Evolutionary conservation across 2,329 filamentous ascomycete species (phyloP).

Genomic region (Fusarium floridanum): DNA sequence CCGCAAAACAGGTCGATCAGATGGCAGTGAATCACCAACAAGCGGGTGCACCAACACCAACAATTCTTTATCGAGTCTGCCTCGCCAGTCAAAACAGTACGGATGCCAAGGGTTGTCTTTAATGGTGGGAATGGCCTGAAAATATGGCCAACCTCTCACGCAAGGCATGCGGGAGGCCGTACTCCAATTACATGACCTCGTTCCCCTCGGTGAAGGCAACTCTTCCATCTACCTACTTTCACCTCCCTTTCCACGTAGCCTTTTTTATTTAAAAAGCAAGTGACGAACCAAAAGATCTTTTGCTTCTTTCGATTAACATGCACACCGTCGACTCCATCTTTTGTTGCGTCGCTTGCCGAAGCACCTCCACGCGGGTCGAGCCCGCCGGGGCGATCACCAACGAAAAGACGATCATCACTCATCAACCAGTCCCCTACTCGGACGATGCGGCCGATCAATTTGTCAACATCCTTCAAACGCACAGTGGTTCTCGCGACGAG

Average conservation of each 20-base stretch:
- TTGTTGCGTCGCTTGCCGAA: not conserved
- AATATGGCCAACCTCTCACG: not conserved
- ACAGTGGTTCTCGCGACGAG: not conserved
- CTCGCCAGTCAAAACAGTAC: not conserved
- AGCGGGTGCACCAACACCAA: not conserved
- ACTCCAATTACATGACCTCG: not conserved
- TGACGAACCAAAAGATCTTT: not conserved
- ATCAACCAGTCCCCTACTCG: conserved; percentile 7
- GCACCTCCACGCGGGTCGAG: rapidly evolving
- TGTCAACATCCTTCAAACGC: conserved; percentile 16
- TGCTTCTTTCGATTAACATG: not conserved
- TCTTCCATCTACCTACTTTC: not conserved
- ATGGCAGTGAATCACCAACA: not conserved
- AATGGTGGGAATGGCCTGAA: not conserved
- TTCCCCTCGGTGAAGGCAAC: not conserved
- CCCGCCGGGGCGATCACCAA: not conserved
- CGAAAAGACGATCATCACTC: not conserved
- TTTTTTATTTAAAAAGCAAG: not conserved
- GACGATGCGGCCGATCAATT: conserved; percentile 33
- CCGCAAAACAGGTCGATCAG: not conserved
- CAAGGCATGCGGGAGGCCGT: not conserved
- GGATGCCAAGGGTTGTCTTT: not conserved
- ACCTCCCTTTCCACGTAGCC: not conserved
- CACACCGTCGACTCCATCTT: not conserved
- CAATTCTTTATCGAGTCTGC: not conserved